Evolutionary conservation across 2,329 filamentous ascomycete genomes (phyloP), one percentile per base, ranked within the genome.

Genomic region (Aspergillus sp.): DNA sequence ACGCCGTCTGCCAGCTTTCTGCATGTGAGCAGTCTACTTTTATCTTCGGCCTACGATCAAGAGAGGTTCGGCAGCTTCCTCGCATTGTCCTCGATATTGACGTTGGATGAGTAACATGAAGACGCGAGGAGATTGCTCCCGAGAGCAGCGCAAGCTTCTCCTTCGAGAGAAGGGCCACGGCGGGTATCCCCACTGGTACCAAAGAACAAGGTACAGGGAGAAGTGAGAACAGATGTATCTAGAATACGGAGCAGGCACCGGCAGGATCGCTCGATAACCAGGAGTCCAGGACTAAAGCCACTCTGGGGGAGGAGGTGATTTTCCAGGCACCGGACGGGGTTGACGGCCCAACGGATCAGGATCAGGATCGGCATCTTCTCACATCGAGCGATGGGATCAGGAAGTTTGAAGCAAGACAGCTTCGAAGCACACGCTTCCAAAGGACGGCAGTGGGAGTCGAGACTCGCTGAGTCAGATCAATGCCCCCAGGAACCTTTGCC

Each of bases 401-500:
- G 27, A 30, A 30, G 27, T 30, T 7, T 30, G 27, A 30, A 30
- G 27, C 27, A 30, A 30, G 9, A 11, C 27, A 30, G 9, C 27
- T 11, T 30, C 8, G 27, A 30, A 30, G 22, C 19, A 30, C 6
- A 17, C 19, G 13, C 20, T n/a, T 17, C 9, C 45, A 24, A 19
- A 33, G 17, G 8, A 3, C 11, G 22, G 22, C 12, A 33, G 9
- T 30, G 3, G 12, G 22, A 24, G 37, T 40, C 48, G 19, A 27
- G 54, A 57, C 48, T 52, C 5, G 54, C 49, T 48, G 54, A 57
- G 45, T 56, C 42, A 52, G 54, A 34, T 33, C n/a, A 33, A 40
- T 27, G 11, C 19, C 17, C 41, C 22, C 17, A 44, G 40, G 37
- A 51, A 51, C 22, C 20, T 52, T 52, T 34, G 37, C 50, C 27